Evolutionary conservation across 2,329 filamentous ascomycete genomes (phyloP).

Genomic region (Curvularia hawaiiensis): DNA sequence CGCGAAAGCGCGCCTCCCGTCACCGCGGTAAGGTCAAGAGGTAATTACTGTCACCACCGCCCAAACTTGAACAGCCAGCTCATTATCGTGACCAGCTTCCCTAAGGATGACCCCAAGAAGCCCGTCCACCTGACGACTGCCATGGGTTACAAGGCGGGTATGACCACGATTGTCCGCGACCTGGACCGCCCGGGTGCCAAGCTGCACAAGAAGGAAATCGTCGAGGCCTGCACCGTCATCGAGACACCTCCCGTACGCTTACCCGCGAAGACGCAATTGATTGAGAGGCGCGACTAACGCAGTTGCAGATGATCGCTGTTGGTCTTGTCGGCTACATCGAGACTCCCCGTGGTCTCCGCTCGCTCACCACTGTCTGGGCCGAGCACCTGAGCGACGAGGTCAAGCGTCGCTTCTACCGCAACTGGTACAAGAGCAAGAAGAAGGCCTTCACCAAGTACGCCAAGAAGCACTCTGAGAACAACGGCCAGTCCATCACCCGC

Average conservation of each 20-base stretch:
- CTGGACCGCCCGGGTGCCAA: slow-evolving; percentile 99
- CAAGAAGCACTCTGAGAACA: slow-evolving; percentile 98
- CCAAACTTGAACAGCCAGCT: slow-evolving; percentile 29
- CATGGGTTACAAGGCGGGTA: slow-evolving; percentile 99
- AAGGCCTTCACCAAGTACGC: slow-evolving; percentile 99
- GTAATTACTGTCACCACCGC: slow-evolving; percentile 64
- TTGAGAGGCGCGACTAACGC: slow-evolving; percentile 26
- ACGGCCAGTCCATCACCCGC: slow-evolving; percentile 86
- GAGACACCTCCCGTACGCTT: slow-evolving; percentile 70
- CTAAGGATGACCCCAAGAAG: slow-evolving; percentile 99
- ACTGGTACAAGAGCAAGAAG: slow-evolving; percentile 99
- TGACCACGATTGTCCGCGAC: slow-evolving; percentile 99
- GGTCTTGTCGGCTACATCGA: slow-evolving; percentile 99
- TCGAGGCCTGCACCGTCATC: slow-evolving; percentile 50
- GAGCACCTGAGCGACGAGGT: slow-evolving; percentile 99
- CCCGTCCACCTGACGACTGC: slow-evolving; percentile 96
- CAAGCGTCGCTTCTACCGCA: slow-evolving; percentile 99
- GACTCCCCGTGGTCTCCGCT: slow-evolving; percentile 98
- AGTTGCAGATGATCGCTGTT: slow-evolving; percentile 93
- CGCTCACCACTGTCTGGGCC: slow-evolving; percentile 99
- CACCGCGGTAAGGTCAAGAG: slow-evolving; percentile 99
- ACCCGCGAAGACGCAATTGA: slow-evolving; percentile 57
- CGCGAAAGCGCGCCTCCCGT: slow-evolving; percentile 83
- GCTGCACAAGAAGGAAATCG: slow-evolving; percentile 81
- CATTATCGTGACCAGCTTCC: slow-evolving; percentile 70